phyloP scores from a whole-genome alignment of 805 yeast species.

The Suhomyces emberorum region DNA sequence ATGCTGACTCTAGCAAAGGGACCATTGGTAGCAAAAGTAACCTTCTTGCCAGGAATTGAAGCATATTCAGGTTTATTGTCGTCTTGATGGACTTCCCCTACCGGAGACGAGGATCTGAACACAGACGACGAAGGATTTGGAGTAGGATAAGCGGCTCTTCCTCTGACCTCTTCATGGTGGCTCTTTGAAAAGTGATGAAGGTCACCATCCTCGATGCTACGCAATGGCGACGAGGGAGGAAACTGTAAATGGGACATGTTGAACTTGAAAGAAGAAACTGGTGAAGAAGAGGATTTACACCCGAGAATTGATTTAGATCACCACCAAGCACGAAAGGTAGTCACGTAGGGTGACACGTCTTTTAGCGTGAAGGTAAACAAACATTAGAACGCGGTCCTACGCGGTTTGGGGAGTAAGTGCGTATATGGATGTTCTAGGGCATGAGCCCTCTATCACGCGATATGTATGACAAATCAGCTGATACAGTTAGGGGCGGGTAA shows the following conservation, averaged over 20 bases:
- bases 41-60: slow-evolving; percentile 8
- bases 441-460: slow-evolving; percentile 1
- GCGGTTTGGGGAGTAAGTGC: no score
- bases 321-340: background rate
- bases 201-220: slow-evolving; percentile 23
- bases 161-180: slow-evolving; percentile 10
- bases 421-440: slow-evolving; percentile 1
- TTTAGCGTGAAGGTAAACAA: slow-evolving; percentile 5
- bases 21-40: slow-evolving; percentile 8
- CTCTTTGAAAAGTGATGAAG: slow-evolving; percentile 11
- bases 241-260: slow-evolving; percentile 30
- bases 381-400: background rate
- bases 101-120: slow-evolving; percentile 43
- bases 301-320: no score
- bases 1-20: slow-evolving; percentile 15
- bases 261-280: slow-evolving; percentile 1
- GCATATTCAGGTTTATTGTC: background rate
- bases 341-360: background rate
- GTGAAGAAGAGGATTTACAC: background rate
- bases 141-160: slow-evolving; percentile 51
- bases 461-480: no score
- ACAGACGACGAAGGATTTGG: slow-evolving; percentile 63
- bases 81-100: slow-evolving; percentile 9
- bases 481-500: no score
- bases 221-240: slow-evolving; percentile 53